Conservation (phyloP, 768 basidiomycete genomes). For the Collybiopsis luxurians region DNA sequence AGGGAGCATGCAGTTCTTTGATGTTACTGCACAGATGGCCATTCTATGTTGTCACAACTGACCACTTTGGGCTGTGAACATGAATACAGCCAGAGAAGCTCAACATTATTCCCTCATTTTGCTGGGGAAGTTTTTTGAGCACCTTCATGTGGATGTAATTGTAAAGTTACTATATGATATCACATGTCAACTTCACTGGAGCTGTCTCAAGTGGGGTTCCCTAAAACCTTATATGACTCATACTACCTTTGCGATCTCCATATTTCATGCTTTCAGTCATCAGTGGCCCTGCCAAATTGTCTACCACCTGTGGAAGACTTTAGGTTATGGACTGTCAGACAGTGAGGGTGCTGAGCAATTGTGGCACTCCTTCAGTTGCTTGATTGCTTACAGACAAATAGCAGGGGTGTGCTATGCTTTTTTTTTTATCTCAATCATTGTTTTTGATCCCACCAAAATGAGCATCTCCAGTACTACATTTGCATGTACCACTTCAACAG, state of each 20-base stretch:
- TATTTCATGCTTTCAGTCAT: too few relatives aligned
- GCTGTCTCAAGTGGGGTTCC: slow-evolving; percentile 24
- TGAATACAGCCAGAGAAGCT: slow-evolving; percentile 29
- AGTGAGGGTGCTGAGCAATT: slow-evolving; percentile 25
- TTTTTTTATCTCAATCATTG: background rate
- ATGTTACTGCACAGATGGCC: too few relatives aligned
- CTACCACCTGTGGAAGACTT: slow-evolving; percentile 29
- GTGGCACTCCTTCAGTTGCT: too few relatives aligned
- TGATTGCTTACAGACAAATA: slow-evolving; percentile 17
- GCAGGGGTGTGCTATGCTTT: slow-evolving; percentile 14
- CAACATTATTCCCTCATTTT: slow-evolving; percentile 31
- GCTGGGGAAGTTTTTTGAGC: slow-evolving; percentile 26
- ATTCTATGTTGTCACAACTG: too few relatives aligned
- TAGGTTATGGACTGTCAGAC: slow-evolving; percentile 21
- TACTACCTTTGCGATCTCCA: too few relatives aligned
- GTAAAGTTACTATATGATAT: slow-evolving; percentile 35
- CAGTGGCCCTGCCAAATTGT: too few relatives aligned
- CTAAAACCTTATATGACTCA: slow-evolving; percentile 16
- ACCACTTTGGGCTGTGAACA: too few relatives aligned
- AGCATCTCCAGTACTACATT: background rate
- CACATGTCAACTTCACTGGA: slow-evolving; percentile 29
- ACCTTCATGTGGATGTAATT: slow-evolving; percentile 23
- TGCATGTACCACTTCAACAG: background rate
- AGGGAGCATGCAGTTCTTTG: too few relatives aligned
- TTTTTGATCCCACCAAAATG: too few relatives aligned